Evolutionary conservation across 2,329 filamentous ascomycete species (phyloP), one percentile per base, ranked within the genome.

Genomic region (Dactylellina haptotyla): DNA sequence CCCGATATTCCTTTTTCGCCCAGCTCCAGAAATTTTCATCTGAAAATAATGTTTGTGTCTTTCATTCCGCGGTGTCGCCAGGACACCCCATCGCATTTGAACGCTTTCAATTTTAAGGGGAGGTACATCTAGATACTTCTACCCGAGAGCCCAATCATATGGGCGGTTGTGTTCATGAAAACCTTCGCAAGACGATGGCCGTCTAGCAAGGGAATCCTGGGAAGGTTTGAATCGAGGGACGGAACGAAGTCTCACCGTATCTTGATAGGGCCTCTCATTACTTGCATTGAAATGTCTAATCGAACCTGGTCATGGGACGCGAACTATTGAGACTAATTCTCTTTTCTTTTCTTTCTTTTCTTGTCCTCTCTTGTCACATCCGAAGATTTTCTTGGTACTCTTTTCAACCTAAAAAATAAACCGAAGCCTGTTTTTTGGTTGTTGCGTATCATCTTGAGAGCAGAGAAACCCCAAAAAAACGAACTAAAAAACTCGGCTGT

Each of bases 271-370:
- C 34, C 23, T 51, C 32, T 18, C 23, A 20, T 63, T 64, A n/a
- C 48, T 64, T 46, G 59, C 59, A 64, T 54, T 63, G 67, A 63
- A 63, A 59, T 61, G 53, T 72, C 59, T 50, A 58, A 51, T 61
- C 59, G 30, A 72, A 72, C 67, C 67, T n/a, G 59, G 67, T 72
- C 67, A 72, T 72, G 67, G 61, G 67, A 72, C 58, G 58, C 14
- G 18, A 14, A 20, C 14, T 23, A 43, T 50, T 48, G 43, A 43
- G 51, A 39, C 41, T 41, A 26, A 50, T 39, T 48, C 25, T n/a
- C 46, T n/a, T n/a, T n/a, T n/a, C n/a, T n/a, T n/a, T n/a, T n/a
- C n/a, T n/a, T n/a, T n/a, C n/a, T n/a, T n/a, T n/a, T n/a, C n/a
- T n/a, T n/a, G n/a, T n/a, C n/a, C n/a, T n/a, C n/a, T n/a, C n/a